Evolutionary conservation across 305 asterid genomes (phyloP).

Genomic region (Fraxinus nigra): DNA sequence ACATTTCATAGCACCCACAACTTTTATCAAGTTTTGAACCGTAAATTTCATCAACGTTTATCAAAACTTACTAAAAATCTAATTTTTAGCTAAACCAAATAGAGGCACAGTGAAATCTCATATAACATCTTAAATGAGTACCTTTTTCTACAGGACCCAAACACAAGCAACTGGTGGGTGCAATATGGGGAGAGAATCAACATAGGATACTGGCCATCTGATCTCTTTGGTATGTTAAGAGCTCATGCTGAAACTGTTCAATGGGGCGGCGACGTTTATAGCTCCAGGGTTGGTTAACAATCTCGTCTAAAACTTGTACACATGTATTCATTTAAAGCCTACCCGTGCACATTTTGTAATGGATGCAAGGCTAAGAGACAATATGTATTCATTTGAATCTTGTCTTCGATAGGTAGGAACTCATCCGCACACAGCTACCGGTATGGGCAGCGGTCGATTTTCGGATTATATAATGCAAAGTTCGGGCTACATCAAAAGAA

Average conservation of each 20-base stretch:
- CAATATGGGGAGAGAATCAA: slow-evolving; percentile 43
- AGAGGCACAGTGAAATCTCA: neutral
- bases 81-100: neutral
- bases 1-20: neutral
- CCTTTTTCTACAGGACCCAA: slow-evolving; percentile 35
- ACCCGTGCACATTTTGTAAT: neutral
- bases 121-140: neutral
- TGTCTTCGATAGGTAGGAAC: slow-evolving; percentile 13
- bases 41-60: neutral
- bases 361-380: neutral
- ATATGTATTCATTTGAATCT: neutral
- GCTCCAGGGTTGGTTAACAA: slow-evolving; percentile 31
- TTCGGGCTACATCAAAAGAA: slow-evolving; percentile 46
- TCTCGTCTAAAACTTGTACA: neutral
- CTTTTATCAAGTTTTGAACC: too few species aligned
- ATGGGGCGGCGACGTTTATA: slow-evolving; percentile 80
- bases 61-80: neutral
- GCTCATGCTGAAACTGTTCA: slow-evolving; percentile 49
- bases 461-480: slow-evolving; percentile 14
- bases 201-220: slow-evolving; percentile 68
- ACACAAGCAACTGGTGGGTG: slow-evolving; percentile 68
- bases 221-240: slow-evolving; percentile 29
- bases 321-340: neutral
- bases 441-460: slow-evolving; percentile 53
- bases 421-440: slow-evolving; percentile 48